Evolutionary conservation across 164 flowering plant species (phyloP).

Genomic region (Nymphaea thermarum): DNA sequence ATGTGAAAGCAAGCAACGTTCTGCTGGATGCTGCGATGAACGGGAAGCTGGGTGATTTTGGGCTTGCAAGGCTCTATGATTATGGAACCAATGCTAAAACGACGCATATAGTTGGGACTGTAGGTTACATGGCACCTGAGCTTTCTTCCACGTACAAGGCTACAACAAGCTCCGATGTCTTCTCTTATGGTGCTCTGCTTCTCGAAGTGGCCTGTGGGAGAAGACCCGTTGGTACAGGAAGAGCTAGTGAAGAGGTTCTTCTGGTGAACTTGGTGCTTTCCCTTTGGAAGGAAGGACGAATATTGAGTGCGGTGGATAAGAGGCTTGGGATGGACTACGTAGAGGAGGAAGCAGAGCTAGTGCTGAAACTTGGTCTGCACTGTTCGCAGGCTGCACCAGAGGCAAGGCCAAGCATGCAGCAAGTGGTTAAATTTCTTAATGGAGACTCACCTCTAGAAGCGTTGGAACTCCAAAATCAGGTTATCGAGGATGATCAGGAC

Average conservation of each 20-base stretch:
- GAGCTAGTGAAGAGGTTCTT: neutral
- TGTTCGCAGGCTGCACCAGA: conserved; percentile 9
- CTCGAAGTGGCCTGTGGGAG: conserved; percentile 71
- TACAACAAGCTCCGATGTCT: conserved; percentile 61
- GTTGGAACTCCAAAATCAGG: too few species aligned
- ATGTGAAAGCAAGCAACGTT: conserved; percentile 65
- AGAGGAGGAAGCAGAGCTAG: conserved; percentile 10
- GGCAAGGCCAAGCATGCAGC: conserved; percentile 13
- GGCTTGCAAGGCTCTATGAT: conserved; percentile 53
- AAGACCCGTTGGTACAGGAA: conserved; percentile 36
- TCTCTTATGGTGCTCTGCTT: conserved; percentile 67
- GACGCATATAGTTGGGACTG: conserved; percentile 68
- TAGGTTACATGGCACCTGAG: conserved; percentile 88
- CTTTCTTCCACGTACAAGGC: conserved; percentile 31
- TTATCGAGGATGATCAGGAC: too few species aligned
- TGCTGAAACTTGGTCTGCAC: conserved; percentile 14
- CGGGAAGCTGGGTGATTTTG: conserved; percentile 68
- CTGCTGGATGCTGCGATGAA: conserved; percentile 48
- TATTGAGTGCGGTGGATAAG: conserved; percentile 10
- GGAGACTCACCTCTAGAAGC: neutral
- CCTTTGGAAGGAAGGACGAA: conserved; percentile 3
- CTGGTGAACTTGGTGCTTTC: conserved; percentile 10
- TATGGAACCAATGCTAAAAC: conserved; percentile 49
- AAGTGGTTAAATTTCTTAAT: conserved; percentile 9
- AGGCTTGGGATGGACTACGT: conserved; percentile 5